Conservation (phyloP, 2,329 filamentous ascomycete species). For the Monosporascus sp. region DNA sequence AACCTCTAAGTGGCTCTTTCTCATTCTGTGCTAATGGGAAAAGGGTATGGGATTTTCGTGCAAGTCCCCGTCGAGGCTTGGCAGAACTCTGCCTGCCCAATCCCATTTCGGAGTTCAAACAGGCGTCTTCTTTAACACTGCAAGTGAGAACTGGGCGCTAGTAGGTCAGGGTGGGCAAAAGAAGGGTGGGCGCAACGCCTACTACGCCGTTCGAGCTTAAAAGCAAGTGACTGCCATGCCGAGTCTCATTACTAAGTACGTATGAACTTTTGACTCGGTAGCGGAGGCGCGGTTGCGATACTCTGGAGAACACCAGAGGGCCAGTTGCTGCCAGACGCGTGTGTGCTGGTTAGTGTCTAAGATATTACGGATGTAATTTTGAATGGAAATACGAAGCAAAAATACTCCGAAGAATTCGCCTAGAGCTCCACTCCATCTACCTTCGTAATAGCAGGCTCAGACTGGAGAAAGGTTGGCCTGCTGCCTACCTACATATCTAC, state of each 20-base stretch:
- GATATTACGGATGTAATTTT: too few relatives aligned
- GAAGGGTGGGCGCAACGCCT: background rate
- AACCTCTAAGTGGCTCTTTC: background rate
- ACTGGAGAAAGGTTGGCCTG: too few relatives aligned
- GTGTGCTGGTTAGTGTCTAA: too few relatives aligned
- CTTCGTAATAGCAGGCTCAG: too few relatives aligned
- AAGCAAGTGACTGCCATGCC: background rate
- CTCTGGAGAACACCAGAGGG: background rate
- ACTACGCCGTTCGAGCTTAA: background rate
- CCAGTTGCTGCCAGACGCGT: background rate
- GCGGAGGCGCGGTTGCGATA: background rate
- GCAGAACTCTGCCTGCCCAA: background rate
- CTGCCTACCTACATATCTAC: too few relatives aligned
- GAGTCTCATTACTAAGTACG: background rate
- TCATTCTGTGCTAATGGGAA: background rate
- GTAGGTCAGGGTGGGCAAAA: too few relatives aligned
- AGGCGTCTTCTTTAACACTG: background rate
- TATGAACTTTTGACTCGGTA: background rate
- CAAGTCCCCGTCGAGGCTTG: background rate
- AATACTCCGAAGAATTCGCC: too few relatives aligned
- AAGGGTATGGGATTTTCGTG: background rate
- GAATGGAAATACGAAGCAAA: too few relatives aligned
- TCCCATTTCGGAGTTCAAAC: background rate
- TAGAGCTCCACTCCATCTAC: too few relatives aligned
- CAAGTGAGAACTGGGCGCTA: too few relatives aligned